These are phyloP conservation scores for Talaromyces sp. DNA, from an alignment of 2,329 filamentous ascomycete species.

Conservation along the genomic window DNA sequence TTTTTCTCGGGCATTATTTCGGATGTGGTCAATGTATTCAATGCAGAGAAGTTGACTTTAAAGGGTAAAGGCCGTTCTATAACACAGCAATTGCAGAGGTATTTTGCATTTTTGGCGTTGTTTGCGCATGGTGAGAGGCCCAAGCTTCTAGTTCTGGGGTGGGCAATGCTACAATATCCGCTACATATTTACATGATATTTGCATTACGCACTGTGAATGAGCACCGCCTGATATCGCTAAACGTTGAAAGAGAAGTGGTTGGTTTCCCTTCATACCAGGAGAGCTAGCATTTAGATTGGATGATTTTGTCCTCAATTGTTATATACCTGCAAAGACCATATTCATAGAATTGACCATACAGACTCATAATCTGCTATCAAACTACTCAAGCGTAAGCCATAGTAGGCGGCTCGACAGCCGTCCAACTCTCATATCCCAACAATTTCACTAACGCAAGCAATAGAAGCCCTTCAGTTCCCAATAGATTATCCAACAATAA, in stretches of 20 bases:
- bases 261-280: not conserved
- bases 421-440: no score
- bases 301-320: no score
- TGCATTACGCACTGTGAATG: not conserved
- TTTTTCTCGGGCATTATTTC: not conserved
- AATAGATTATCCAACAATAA: no score
- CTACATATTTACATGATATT: constrained; percentile 4
- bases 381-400: not conserved
- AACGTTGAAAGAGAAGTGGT: not conserved
- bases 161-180: constrained; percentile 6
- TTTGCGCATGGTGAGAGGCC: no score
- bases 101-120: no score
- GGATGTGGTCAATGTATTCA: not conserved
- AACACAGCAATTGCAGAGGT: not conserved
- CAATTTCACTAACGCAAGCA: no score
- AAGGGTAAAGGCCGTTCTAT: not conserved
- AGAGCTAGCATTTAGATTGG: not conserved
- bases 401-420: not conserved
- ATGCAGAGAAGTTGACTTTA: not conserved
- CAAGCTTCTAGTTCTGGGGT: not conserved
- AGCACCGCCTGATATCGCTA: not conserved
- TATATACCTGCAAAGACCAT: no score
- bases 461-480: no score
- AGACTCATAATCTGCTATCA: no score
- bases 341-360: no score